These are phyloP conservation scores for Bothriochloa decipiens DNA, from an alignment of 176 grass and related monocot genomes.

Conservation along the genomic window DNA sequence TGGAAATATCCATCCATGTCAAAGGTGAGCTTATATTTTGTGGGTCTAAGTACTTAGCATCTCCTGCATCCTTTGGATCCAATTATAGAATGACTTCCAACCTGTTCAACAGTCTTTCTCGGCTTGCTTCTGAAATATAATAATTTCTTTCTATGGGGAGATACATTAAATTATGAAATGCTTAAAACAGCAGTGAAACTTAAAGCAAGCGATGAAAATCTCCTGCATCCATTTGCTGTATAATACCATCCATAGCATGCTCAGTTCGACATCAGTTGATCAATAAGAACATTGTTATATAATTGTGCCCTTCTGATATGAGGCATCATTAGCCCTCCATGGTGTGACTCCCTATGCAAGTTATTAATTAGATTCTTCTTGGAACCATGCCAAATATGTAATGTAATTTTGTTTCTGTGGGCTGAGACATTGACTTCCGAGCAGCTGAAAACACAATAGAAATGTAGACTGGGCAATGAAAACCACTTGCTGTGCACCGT, in stretches of 20 bases:
- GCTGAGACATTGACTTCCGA: constrained; percentile 15
- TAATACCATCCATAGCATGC: neutral
- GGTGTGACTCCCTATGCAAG: neutral
- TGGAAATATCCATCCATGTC: constrained; percentile 98
- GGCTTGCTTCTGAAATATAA: neutral
- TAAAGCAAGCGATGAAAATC: neutral
- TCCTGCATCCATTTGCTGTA: constrained; percentile 4
- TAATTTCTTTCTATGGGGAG: neutral
- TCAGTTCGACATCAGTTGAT: constrained; percentile 14
- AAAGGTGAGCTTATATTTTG: constrained; percentile 56
- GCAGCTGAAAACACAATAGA: constrained; percentile 7
- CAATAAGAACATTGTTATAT: neutral
- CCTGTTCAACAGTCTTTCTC: neutral
- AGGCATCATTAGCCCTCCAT: neutral
- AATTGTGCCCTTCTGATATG: neutral
- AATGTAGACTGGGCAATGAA: constrained; percentile 23
- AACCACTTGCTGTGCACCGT: neutral
- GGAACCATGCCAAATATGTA: neutral
- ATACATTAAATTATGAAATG: neutral
- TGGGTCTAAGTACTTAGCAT: neutral
- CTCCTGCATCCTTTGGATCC: neutral
- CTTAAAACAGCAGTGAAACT: neutral
- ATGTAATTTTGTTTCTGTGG: constrained; percentile 10
- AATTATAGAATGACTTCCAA: neutral
- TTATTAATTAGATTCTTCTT: neutral